Conservation (phyloP, 2,329 filamentous ascomycete species). For the Botrytis pseudocinerea region DNA sequence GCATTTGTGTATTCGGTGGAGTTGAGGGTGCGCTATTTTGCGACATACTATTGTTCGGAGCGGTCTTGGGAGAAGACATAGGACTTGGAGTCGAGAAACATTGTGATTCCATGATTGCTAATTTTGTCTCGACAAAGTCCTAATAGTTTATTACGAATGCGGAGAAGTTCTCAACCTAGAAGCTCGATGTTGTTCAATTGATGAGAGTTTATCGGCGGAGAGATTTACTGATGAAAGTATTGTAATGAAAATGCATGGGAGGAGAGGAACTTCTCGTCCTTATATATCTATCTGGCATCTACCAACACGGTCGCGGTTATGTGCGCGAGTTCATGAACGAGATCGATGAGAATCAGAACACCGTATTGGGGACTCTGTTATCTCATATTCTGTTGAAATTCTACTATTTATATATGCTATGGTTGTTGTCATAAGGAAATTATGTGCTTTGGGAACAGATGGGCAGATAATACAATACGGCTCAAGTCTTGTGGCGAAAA, state of each 20-base stretch:
- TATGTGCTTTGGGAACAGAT: not conserved
- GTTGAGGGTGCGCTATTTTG: not conserved
- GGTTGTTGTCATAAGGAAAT: not conserved
- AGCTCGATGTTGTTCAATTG: not conserved
- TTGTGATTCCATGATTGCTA: not conserved
- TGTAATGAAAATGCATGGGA: too few species aligned
- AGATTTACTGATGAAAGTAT: not conserved
- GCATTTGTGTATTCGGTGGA: not conserved
- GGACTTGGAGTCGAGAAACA: not conserved
- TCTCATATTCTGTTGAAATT: not conserved
- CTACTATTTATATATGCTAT: not conserved
- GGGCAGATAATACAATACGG: not conserved
- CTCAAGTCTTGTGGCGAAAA: not conserved
- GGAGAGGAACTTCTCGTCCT: not conserved
- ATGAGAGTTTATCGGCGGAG: too few species aligned
- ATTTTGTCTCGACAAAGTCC: not conserved
- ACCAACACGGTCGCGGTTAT: not conserved
- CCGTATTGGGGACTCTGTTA: not conserved
- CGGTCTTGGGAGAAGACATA: rapidly evolving
- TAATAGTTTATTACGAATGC: not conserved
- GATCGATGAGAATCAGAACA: not conserved
- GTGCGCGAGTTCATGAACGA: not conserved
- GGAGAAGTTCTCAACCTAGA: not conserved
- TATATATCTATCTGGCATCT: not conserved
- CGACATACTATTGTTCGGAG: rapidly evolving